A percentile compares a stretch with the other conserved stretches of the same genome.
These are phyloP conservation scores for Emericellopsis atlantica DNA, from an alignment of 2,329 filamentous ascomycete species.

Conservation along the genomic window DNA sequence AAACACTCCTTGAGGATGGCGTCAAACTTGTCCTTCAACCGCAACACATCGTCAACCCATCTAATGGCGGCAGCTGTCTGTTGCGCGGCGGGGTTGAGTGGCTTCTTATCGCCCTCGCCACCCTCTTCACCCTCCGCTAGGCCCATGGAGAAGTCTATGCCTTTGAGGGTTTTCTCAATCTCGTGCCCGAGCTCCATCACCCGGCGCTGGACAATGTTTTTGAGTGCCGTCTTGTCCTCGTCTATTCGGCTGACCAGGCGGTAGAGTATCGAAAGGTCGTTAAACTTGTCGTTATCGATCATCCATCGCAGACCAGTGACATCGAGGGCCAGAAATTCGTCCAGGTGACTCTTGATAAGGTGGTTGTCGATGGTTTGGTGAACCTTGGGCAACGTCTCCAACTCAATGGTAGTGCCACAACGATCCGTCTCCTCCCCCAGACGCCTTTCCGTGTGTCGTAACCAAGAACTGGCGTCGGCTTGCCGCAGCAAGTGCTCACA, in stretches of 20 bases:
- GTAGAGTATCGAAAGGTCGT: conserved; percentile 73
- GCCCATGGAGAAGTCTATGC: conserved; percentile 37
- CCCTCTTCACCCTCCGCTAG: conserved; percentile 32
- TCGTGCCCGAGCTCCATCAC: conserved; percentile 71
- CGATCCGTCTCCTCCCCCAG: conserved; percentile 72
- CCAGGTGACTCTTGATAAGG: conserved; percentile 64
- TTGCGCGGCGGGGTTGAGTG: conserved; percentile 46
- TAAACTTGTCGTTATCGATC: conserved; percentile 77
- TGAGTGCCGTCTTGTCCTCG: conserved; percentile 55
- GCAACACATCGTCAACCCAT: conserved; percentile 88
- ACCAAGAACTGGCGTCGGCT: conserved; percentile 71
- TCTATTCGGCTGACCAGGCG: conserved; percentile 70
- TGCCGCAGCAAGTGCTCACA: conserved; percentile 63
- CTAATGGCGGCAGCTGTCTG: conserved; percentile 80
- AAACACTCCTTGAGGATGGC: conserved; percentile 64
- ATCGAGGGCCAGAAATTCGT: conserved; percentile 75
- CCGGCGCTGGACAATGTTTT: conserved; percentile 56
- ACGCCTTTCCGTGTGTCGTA: conserved; percentile 60
- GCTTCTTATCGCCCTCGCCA: conserved; percentile 25
- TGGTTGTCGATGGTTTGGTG: conserved; percentile 66
- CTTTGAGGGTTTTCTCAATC: conserved; percentile 58
- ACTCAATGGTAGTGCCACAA: conserved; percentile 70
- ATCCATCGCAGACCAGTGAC: conserved; percentile 75
- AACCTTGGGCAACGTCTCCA: conserved; percentile 60
- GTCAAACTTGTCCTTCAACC: conserved; percentile 83